Evolutionary conservation across 2,329 filamentous ascomycete genomes (phyloP), one percentile per base, ranked within the genome.

Genomic region (Gyromitra esculenta): DNA sequence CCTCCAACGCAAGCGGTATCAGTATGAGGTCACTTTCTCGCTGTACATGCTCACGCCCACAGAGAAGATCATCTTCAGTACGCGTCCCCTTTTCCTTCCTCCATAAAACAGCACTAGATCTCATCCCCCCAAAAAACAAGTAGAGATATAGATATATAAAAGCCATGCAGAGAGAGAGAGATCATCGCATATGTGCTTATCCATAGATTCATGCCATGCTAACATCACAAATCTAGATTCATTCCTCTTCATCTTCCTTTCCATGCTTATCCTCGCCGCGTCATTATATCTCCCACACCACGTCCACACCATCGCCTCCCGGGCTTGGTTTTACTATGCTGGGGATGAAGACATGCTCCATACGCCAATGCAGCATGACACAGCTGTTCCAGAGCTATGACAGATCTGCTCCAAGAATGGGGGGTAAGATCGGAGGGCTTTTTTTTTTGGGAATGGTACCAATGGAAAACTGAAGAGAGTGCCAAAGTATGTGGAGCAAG

Each of bases 11-110:
- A 99, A 99, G 88, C 91, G 94, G 83, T 97, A 98, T 87, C 96
- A 98, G 87, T 94, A 98, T 83, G 96, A 99, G 86, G 95, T 98
- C 83, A 97, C 95, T 11, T 96, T 96, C 85, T 91, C 92, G 77
- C 89, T 98, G 35, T 98, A 99, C 87, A 98, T 99, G 92, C 91
- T 97, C 81, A 97, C 94, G 48, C 92, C 94, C 0, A 94, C 92
- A 67, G 96, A 99, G 87, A 97, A 97, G 84, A 95, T 97, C 85
- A 91, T 97, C 81, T 97, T 98, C 85, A 98, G 96, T 98, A 88
- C 74, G 93, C 85, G 66, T 64, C 62, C 77, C 63, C 57, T 62
- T 25, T 64, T 39, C 54, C 25, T 56, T 68, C 8, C 37, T 56
- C 68, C 68, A 68, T 39, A 45, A 68, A 45, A 39, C 52, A 57